A percentile compares a stretch with the other conserved stretches of the same genome.
These are phyloP conservation scores for Rhipidocladum racemiflorum DNA, from an alignment of 176 grass and related monocot genomes.

Conservation along the genomic window DNA sequence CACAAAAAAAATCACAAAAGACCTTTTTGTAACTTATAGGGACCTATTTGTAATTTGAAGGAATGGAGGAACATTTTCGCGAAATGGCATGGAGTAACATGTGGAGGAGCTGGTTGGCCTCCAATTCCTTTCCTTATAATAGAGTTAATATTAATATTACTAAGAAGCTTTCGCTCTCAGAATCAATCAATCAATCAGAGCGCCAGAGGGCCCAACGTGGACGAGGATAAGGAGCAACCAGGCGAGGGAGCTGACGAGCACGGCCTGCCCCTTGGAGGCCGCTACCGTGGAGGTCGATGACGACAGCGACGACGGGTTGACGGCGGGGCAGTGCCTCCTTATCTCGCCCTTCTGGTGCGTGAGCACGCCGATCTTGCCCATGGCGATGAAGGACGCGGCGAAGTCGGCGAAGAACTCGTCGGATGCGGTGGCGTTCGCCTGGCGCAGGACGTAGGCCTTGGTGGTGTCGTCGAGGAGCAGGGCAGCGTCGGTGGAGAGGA, in stretches of 20 bases:
- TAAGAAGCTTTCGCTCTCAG: too few species aligned
- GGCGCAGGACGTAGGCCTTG: conserved; percentile 37
- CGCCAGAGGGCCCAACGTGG: too few species aligned
- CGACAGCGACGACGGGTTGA: conserved; percentile 14
- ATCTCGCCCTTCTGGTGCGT: conserved; percentile 38
- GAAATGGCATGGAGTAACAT: too few species aligned
- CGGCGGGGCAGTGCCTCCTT: conserved; percentile 31
- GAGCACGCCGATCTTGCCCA: conserved; percentile 38
- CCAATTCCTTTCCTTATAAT: too few species aligned
- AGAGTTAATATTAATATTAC: too few species aligned
- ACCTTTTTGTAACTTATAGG: too few species aligned
- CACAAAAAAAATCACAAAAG: too few species aligned
- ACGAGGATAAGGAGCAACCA: background rate
- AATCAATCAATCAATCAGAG: too few species aligned
- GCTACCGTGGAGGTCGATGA: background rate
- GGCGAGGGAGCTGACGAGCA: background rate
- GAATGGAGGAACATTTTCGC: too few species aligned
- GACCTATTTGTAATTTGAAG: too few species aligned
- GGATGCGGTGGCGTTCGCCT: conserved; percentile 25
- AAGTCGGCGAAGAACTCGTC: conserved; percentile 47
- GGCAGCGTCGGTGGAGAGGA: conserved; percentile 44
- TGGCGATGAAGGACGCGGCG: conserved; percentile 27
- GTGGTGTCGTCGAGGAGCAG: conserved; percentile 32
- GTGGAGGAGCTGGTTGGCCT: too few species aligned
- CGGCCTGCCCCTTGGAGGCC: background rate